Evolutionary conservation across 352 stramenopile genomes (phyloP).

Genomic region (Phytophthora melonis): DNA sequence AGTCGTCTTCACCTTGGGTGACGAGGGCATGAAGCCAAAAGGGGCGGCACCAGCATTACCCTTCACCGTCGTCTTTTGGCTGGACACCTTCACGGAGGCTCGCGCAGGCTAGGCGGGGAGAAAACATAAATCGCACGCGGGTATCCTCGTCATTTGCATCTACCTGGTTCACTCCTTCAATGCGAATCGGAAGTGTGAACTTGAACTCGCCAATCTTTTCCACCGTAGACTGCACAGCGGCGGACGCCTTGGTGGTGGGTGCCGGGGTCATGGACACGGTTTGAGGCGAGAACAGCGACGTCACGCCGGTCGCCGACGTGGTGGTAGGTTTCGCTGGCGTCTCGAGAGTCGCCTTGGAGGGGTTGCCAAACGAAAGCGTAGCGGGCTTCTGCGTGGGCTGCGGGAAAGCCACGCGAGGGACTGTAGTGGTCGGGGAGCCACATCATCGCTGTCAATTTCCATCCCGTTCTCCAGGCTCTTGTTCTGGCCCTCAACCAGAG

Average conservation of each 20-base stretch:
- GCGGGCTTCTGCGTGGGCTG: slow-evolving; percentile 24
- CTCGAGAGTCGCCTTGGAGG: slow-evolving; percentile 11
- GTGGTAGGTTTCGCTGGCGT: slow-evolving; percentile 35
- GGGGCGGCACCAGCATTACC: slow-evolving; percentile 42
- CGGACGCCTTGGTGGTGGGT: slow-evolving; percentile 5
- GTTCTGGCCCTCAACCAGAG: slow-evolving; percentile 49
- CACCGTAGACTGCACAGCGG: slow-evolving; percentile 19
- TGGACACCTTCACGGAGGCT: slow-evolving; percentile 49
- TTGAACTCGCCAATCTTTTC: slow-evolving; percentile 51
- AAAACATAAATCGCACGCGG: slow-evolving; percentile 70
- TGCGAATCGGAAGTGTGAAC: slow-evolving; percentile 60
- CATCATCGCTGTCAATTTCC: slow-evolving; percentile 44
- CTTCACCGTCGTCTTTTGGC: slow-evolving; percentile 42
- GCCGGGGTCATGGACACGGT: slow-evolving; percentile 52
- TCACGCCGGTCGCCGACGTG: slow-evolving; percentile 10
- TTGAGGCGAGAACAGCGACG: slow-evolving; percentile 44
- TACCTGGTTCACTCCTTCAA: slow-evolving; percentile 18
- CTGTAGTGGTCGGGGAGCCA: slow-evolving; percentile 59
- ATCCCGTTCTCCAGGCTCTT: slow-evolving; percentile 32
- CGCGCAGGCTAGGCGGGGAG: slow-evolving; percentile 59
- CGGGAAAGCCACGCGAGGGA: slow-evolving; percentile 57
- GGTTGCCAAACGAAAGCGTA: slow-evolving; percentile 17
- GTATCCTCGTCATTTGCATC: slow-evolving; percentile 52
- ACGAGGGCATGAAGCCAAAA: slow-evolving; percentile 76
- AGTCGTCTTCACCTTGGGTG: slow-evolving; percentile 55